Conservation (phyloP, 2,329 filamentous ascomycete genomes). For the Drechslera avenae region DNA sequence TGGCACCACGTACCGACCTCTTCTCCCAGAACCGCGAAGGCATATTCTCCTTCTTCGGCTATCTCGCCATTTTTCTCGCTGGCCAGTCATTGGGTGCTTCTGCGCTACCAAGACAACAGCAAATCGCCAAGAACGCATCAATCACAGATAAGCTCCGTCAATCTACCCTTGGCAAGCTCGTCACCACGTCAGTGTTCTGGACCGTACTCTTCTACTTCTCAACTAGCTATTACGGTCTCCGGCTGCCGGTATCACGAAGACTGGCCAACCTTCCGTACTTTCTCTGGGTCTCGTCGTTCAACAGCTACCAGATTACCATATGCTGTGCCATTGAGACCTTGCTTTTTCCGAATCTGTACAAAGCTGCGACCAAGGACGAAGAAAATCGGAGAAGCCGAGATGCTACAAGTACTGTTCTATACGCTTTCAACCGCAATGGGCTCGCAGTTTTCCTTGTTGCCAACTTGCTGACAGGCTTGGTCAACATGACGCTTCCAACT, state of each 20-base stretch:
- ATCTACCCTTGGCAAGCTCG: slow-evolving; percentile 67
- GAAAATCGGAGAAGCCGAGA: slow-evolving; percentile 69
- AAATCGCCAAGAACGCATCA: slow-evolving; percentile 52
- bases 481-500: slow-evolving; percentile 87
- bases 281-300: slow-evolving; percentile 91
- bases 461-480: slow-evolving; percentile 84
- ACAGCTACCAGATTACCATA: slow-evolving; percentile 77
- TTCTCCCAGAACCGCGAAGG: slow-evolving; percentile 93
- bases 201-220: slow-evolving; percentile 69
- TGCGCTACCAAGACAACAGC: slow-evolving; percentile 66
- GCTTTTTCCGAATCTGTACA: slow-evolving; percentile 76
- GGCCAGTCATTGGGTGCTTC: slow-evolving; percentile 84
- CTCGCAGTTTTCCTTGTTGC: slow-evolving; percentile 83
- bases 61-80: slow-evolving; percentile 90
- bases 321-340: slow-evolving; percentile 79
- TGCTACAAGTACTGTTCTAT: slow-evolving; percentile 80
- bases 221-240: slow-evolving; percentile 70
- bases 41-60: slow-evolving; percentile 92
- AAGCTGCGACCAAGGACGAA: slow-evolving; percentile 56
- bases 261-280: slow-evolving; percentile 94
- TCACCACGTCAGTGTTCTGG: slow-evolving; percentile 71
- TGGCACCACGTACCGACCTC: slow-evolving; percentile 77
- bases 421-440: slow-evolving; percentile 87
- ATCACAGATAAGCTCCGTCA: slow-evolving; percentile 56
- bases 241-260: slow-evolving; percentile 77